A percentile compares a stretch with the other conserved stretches of the same genome.
Conservation (phyloP, 2,329 filamentous ascomycete genomes). For the Phialophora verrucosa region DNA sequence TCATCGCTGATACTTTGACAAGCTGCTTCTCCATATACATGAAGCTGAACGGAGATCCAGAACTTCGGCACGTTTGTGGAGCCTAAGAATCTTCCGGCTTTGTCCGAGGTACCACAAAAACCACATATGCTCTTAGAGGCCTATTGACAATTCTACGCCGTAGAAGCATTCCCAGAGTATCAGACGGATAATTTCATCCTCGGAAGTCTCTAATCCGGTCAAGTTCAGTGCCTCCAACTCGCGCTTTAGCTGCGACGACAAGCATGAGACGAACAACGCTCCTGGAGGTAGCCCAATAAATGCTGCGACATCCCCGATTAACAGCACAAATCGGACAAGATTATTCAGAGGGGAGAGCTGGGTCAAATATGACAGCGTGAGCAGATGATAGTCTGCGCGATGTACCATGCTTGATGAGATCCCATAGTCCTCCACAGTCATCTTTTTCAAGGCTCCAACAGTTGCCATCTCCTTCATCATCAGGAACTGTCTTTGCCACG, state of each 20-base stretch:
- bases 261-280: neutral
- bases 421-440: slow-evolving; percentile 3
- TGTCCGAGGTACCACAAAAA: slow-evolving; percentile 1
- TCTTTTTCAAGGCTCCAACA: neutral
- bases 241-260: neutral
- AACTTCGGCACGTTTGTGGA: neutral
- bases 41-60: slow-evolving; percentile 9
- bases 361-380: slow-evolving; percentile 2
- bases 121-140: neutral
- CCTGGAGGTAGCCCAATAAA: neutral
- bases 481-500: slow-evolving; percentile 1
- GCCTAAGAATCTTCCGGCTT: neutral
- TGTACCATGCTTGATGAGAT: slow-evolving; percentile 4
- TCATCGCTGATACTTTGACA: neutral
- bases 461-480: slow-evolving; percentile 4
- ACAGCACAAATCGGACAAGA: slow-evolving; percentile 1
- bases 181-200: neutral
- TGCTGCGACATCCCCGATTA: neutral
- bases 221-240: neutral
- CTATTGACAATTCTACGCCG: neutral
- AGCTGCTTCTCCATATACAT: slow-evolving; percentile 6
- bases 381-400: slow-evolving; percentile 9
- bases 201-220: neutral
- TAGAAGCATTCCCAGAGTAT: slow-evolving; percentile 3
- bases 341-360: neutral